Base-by-base conservation (phyloP, 1,284 basidiomycete genomes). In the Boletellus deceptivus region DNA sequence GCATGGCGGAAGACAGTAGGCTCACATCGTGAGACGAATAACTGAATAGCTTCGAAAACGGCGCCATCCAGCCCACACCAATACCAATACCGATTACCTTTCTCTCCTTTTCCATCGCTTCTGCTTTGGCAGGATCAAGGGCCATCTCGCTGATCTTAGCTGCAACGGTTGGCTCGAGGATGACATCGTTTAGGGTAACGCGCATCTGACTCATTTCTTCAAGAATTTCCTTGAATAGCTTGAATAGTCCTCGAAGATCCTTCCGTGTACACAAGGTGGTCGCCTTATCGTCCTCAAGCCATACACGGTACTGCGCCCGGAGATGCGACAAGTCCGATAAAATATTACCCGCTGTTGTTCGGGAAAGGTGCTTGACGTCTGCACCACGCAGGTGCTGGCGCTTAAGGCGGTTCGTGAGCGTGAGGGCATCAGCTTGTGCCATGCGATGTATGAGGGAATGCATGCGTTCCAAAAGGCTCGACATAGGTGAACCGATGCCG, bases 341-440 rank as follows among this genome's bases (percentile, higher is more conserved):
- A 46, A 98, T 86, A 37, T 79, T 78, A 51, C 83, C 81, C 51
- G 98, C 78, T 0, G 93, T 98, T 18, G 82, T 83, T 36, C 88
- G 84, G 0, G 94, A 95, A 16, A 98, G 76, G 63, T 98, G 91
- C 14, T 84, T 82, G 17, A 98, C 81, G 60, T 98, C 95, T 38
- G 86, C 83, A 3, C 90, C 86, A 50, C 82, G 87, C 2, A 98
- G 77, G 62, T 95, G 83, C 59, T 98, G 96, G 42, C 93, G 86
- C 70, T 94, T 96, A 39, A 99, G 76, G 14, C 96, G 84, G 52
- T 89, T 89, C 39, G 91, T 91, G 36, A 99, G 76, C 0, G 93
- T 94, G 25, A 89, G 77, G 1, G 95, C 86, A 59, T 99, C 95
- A 1, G 94, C 87, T 56, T 89, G 84, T 16, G 79, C 73, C 56